Percentiles rank a stretch among this genome's conserved stretches.
phyloP scores from a whole-genome alignment of 2,329 filamentous ascomycete genomes.

The Conoideocrella luteorostrata region DNA sequence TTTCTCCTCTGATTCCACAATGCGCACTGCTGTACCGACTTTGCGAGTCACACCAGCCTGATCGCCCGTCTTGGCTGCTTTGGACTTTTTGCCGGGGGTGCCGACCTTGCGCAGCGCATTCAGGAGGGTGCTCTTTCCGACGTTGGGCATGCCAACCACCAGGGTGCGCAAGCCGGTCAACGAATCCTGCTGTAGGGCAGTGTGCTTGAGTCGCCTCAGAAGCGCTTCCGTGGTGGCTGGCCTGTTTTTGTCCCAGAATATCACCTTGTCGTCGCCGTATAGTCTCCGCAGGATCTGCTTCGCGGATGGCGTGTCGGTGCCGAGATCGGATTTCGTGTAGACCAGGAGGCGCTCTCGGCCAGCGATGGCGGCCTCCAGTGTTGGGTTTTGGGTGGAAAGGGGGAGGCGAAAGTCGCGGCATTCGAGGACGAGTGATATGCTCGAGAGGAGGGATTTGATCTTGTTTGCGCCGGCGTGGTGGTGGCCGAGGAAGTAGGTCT shows the following conservation, averaged over 20 bases:
- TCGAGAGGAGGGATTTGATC: slow-evolving; percentile 75
- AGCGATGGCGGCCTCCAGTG: slow-evolving; percentile 73
- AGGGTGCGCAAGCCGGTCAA: slow-evolving; percentile 80
- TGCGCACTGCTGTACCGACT: slow-evolving; percentile 74
- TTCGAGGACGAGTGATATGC: slow-evolving; percentile 84
- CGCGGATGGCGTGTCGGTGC: slow-evolving; percentile 28
- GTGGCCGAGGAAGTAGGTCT: slow-evolving; percentile 93
- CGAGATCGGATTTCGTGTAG: slow-evolving; percentile 85
- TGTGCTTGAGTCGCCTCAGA: slow-evolving; percentile 28
- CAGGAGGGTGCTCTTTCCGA: slow-evolving; percentile 91
- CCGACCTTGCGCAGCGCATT: slow-evolving; percentile 73
- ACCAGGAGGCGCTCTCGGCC: slow-evolving; percentile 72
- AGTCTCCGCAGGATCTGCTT: slow-evolving; percentile 24
- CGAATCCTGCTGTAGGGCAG: slow-evolving; percentile 35
- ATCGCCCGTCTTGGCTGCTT: slow-evolving; percentile 75
- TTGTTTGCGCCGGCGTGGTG: slow-evolving; percentile 74
- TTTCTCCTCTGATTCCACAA: slow-evolving; percentile 42
- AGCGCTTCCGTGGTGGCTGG: slow-evolving; percentile 29
- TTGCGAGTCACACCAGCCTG: slow-evolving; percentile 88
- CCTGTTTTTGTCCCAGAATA: slow-evolving; percentile 40
- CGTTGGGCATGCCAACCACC: slow-evolving; percentile 96
- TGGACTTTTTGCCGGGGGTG: slow-evolving; percentile 39
- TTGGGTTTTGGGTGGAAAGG: slow-evolving; percentile 79
- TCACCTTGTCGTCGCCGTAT: slow-evolving; percentile 25
- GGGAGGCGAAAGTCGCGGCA: slow-evolving; percentile 91